These are phyloP conservation scores for Dunaliella primolecta DNA, from an alignment of 139 green algal genomes.

Conservation along the genomic window DNA sequence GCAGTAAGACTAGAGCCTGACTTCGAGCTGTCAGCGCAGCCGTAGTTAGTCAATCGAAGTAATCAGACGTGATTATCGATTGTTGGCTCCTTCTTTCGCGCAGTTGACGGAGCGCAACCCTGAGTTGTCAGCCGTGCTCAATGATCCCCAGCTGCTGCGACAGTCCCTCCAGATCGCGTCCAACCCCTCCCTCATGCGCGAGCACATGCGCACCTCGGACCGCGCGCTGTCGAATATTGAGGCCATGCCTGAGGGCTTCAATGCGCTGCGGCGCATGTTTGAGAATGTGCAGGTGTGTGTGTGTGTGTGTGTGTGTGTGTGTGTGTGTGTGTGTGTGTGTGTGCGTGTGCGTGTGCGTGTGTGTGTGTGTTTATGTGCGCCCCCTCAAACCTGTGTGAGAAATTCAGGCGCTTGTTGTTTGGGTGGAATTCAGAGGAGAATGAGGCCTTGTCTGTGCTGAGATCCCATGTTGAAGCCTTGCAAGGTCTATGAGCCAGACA, in stretches of 20 bases:
- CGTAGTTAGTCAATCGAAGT: too few relatives aligned
- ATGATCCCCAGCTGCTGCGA: slow-evolving; percentile 82
- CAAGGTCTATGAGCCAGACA: too few relatives aligned
- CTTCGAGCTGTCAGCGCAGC: too few relatives aligned
- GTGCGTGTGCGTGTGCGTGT: not conserved
- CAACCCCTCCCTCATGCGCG: slow-evolving; percentile 89
- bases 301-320: slow-evolving; percentile 20
- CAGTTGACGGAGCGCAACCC: slow-evolving; percentile 87
- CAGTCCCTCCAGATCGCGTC: slow-evolving; percentile 72
- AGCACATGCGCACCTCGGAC: slow-evolving; percentile 89
- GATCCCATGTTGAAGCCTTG: too few relatives aligned
- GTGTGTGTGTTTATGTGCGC: slow-evolving; percentile 14
- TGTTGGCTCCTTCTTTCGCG: too few relatives aligned
- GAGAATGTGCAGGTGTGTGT: slow-evolving; percentile 71
- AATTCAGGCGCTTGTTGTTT: too few relatives aligned
- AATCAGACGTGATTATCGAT: too few relatives aligned
- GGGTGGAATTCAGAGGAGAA: too few relatives aligned
- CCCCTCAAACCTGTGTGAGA: not conserved
- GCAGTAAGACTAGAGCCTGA: too few relatives aligned
- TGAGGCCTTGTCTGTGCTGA: too few relatives aligned
- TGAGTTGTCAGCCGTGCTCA: slow-evolving; percentile 85
- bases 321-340: slow-evolving; percentile 7
- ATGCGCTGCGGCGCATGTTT: slow-evolving; percentile 88
- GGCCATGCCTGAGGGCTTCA: slow-evolving; percentile 91
- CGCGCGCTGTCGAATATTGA: slow-evolving; percentile 93